phyloP scores from a whole-genome alignment of 148 eudicot species.

The Chenopodium album region DNA sequence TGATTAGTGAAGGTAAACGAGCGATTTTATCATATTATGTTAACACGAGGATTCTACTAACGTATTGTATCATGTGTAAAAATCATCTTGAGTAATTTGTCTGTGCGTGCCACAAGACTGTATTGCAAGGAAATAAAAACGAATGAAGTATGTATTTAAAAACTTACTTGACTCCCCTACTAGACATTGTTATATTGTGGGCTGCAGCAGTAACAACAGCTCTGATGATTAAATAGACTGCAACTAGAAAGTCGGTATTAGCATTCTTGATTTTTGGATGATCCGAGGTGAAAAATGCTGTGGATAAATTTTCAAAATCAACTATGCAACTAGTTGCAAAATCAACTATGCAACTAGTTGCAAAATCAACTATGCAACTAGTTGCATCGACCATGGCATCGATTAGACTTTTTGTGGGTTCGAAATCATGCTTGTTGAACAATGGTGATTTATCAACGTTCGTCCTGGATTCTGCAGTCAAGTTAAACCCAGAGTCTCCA shows the following conservation, averaged over 20 bases:
- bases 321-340: no score
- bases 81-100: no score
- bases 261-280: constrained; percentile 27
- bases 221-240: constrained; percentile 44
- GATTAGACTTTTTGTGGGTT: constrained; percentile 35
- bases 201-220: constrained; percentile 35
- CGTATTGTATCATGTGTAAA: no score
- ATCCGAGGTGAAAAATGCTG: constrained; percentile 17
- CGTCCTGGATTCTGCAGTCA: constrained; percentile 12
- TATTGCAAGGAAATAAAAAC: no score
- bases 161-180: constrained; percentile 36
- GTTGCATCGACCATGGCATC: constrained; percentile 25
- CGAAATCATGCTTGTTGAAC: constrained; percentile 27
- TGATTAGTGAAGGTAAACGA: no score
- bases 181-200: background rate
- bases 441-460: no score
- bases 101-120: no score
- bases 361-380: no score
- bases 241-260: constrained; percentile 29
- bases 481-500: constrained; percentile 10
- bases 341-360: no score
- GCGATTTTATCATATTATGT: no score
- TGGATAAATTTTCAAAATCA: background rate
- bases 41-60: no score
- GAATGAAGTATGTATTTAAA: no score